Percentiles rank a stretch among this genome's conserved stretches.
Conservation (phyloP, 495 filamentous ascomycete genomes). For the Xylaria castorea region DNA sequence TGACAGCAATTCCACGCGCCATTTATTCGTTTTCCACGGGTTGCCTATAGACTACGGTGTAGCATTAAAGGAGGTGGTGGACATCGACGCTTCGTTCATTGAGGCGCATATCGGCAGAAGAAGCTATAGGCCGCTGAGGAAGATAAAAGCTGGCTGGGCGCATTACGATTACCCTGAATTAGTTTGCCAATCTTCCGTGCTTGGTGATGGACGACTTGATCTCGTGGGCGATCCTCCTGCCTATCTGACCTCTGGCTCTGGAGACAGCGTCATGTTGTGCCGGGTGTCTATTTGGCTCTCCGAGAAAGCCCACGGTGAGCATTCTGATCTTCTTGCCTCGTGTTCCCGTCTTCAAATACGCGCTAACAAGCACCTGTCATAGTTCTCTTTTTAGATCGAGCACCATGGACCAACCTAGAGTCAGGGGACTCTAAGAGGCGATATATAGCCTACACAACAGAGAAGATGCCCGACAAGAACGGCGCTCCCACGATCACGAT, state of each 20-base stretch:
- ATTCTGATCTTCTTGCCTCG: neutral
- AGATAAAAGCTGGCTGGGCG: conserved; percentile 27
- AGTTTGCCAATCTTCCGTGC: conserved; percentile 6
- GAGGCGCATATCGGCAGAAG: conserved; percentile 41
- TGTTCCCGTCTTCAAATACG: neutral
- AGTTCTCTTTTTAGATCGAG: conserved; percentile 45
- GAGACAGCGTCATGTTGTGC: conserved; percentile 37
- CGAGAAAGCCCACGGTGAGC: conserved; percentile 27
- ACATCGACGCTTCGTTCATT: conserved; percentile 42
- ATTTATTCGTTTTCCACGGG: conserved; percentile 42
- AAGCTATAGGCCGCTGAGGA: conserved; percentile 33
- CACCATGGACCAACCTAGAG: conserved; percentile 29
- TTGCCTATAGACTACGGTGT: conserved; percentile 34
- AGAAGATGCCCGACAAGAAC: neutral
- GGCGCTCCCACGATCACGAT: conserved; percentile 5
- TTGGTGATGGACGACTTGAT: conserved; percentile 1
- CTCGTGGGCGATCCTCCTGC: conserved; percentile 23
- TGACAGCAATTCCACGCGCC: neutral
- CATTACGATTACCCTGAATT: conserved; percentile 46
- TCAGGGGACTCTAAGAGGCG: conserved; percentile 28
- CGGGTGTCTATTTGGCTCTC: conserved; percentile 42
- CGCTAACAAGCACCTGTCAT: neutral
- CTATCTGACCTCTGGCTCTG: conserved; percentile 26
- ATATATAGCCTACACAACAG: conserved; percentile 7
- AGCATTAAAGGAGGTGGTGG: conserved; percentile 27